A percentile compares a stretch with the other conserved stretches of the same genome.
Conservation (phyloP, 2,329 filamentous ascomycete genomes). For the Ophiostoma quercus region DNA sequence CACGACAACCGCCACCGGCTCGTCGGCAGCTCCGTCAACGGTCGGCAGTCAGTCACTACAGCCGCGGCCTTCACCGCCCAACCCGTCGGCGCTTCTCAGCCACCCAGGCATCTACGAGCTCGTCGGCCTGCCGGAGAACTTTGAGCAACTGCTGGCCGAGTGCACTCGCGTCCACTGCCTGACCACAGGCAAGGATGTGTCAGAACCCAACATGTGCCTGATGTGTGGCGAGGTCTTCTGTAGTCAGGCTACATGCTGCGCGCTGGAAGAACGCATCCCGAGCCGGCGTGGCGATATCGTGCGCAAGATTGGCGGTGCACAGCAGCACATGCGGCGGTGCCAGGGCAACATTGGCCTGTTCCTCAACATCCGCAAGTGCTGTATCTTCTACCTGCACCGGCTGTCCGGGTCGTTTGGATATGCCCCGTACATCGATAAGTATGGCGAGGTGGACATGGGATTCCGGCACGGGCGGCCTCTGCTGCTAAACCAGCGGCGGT, state of each 20-base stretch:
- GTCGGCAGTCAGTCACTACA: not conserved
- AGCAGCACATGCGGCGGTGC: slow-evolving; percentile 77
- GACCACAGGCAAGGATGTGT: slow-evolving; percentile 83
- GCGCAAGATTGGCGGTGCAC: slow-evolving; percentile 65
- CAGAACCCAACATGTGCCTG: slow-evolving; percentile 85
- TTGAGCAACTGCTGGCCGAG: slow-evolving; percentile 87
- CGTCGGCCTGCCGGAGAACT: slow-evolving; percentile 85
- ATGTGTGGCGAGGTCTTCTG: slow-evolving; percentile 98
- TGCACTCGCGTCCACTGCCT: slow-evolving; percentile 79
- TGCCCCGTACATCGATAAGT: slow-evolving; percentile 91
- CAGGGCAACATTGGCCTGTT: slow-evolving; percentile 88
- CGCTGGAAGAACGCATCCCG: slow-evolving; percentile 53
- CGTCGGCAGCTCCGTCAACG: not conserved
- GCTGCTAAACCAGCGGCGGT: slow-evolving; percentile 88
- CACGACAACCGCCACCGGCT: not conserved
- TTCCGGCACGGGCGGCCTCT: slow-evolving; percentile 81
- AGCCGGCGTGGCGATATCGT: slow-evolving; percentile 35
- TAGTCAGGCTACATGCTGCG: slow-evolving; percentile 87
- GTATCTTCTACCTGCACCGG: slow-evolving; percentile 79
- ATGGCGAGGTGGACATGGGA: slow-evolving; percentile 92
- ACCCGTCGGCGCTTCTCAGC: slow-evolving; percentile 48
- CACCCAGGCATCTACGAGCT: slow-evolving; percentile 94
- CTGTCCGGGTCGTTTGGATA: slow-evolving; percentile 75
- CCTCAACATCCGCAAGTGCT: slow-evolving; percentile 95
- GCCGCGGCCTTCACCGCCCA: slow-evolving; percentile 24